A percentile compares a stretch with the other conserved stretches of the same genome.
phyloP scores from a whole-genome alignment of 2,329 filamentous ascomycete genomes.

The Xylaria sp. region DNA sequence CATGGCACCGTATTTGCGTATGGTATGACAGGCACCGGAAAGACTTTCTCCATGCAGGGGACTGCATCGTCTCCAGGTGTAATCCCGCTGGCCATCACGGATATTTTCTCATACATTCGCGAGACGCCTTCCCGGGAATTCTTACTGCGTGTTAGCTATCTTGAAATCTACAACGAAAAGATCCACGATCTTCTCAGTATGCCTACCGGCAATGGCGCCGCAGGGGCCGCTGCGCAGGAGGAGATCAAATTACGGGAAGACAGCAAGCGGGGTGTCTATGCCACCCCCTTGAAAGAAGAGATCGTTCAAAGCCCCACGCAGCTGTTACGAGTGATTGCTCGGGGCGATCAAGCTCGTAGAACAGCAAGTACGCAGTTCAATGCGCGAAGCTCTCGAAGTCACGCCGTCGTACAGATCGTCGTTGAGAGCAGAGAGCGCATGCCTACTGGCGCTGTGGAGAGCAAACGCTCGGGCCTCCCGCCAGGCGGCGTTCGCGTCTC shows the following conservation, averaged over 20 bases:
- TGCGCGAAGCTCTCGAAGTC: conserved; percentile 91
- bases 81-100: conserved; percentile 94
- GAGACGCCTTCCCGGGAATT: conserved; percentile 96
- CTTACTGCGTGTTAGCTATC: conserved; percentile 90
- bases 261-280: conserved; percentile 94
- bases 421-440: conserved; percentile 92
- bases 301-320: conserved; percentile 98
- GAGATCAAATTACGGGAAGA: conserved; percentile 98
- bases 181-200: conserved; percentile 92
- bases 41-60: conserved; percentile 99
- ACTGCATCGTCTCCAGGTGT: conserved; percentile 94
- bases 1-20: conserved; percentile 98
- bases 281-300: conserved; percentile 93
- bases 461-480: conserved; percentile 68
- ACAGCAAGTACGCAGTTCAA: conserved; percentile 98
- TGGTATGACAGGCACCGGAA: conserved; percentile 98
- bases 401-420: conserved; percentile 97
- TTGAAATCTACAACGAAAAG: conserved; percentile 98
- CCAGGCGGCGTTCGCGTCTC: conserved; percentile 95
- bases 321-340: conserved; percentile 88
- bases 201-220: conserved; percentile 60
- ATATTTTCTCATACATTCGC: conserved; percentile 98
- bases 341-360: conserved; percentile 86
- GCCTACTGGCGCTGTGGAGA: conserved; percentile 58
- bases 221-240: conserved; percentile 66